Base-by-base conservation (phyloP, 2,329 filamentous ascomycete species). In the Fusarium nematophilum region DNA sequence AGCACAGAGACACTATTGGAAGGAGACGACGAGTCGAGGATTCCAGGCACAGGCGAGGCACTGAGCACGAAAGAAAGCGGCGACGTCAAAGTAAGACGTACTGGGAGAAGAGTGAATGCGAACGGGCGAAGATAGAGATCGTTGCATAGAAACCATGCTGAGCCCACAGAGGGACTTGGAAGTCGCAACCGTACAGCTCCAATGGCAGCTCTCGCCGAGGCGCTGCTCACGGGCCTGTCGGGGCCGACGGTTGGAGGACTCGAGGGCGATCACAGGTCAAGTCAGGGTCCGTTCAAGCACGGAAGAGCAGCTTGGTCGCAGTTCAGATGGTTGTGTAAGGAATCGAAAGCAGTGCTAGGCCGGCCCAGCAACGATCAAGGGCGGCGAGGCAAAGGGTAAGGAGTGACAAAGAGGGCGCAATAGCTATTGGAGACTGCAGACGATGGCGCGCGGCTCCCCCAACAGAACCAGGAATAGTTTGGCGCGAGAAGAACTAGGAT, bases 71-170 rank as follows among this genome's bases (percentile, higher is more conserved):
- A 18, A 42, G 39, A 18, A 13, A 39, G 47, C 46, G 49, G 60
- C 51, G 53, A 53, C 55, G 60, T 45, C 58, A 56, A 55, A 53
- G 44, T 42, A 57, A 40, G 65, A 88, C 86, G 73, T 87, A 89
- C 86, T 81, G 70, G 82, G 78, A 75, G 83, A 82, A 65, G 83
- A 78, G 70, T 81, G 79, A 65, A 81, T 79, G 76, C 81, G 81
- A 75, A 85, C 84, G 68, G 85, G 83, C 74, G 86, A 87, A 65
- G 86, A 88, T 61, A 83, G 78, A 62, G 84, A 86, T 69, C 82
- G 82, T 76, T 86, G 83, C 83, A 86, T 85, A 75, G 83, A 82
- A 73, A 84, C 83, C 82, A 86, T 86, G 75, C 73, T 82, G 80
- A 75, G 74, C 74, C 77, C 79, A 81, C 81, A 70, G 73, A 70